phyloP scores from a whole-genome alignment of 352 stramenopile genomes.

The Phytophthora chlamydospora region DNA sequence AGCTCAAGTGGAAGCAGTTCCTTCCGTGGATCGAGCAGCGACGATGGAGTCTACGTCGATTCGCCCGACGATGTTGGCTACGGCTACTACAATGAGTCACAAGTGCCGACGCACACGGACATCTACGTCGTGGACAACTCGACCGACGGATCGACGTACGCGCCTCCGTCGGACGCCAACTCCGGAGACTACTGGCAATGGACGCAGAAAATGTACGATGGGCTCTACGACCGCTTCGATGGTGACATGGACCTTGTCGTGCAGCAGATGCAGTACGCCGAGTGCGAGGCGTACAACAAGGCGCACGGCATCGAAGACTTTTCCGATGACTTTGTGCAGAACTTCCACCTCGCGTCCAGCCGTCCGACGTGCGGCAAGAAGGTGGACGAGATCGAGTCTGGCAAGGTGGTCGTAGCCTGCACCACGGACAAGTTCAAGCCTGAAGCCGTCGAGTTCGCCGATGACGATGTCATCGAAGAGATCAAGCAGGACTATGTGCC shows the following conservation, averaged over 20 bases:
- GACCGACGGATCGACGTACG: conserved; percentile 17
- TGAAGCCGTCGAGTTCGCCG: conserved; percentile 35
- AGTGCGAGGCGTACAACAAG: conserved; percentile 53
- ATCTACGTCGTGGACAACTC: conserved; percentile 30
- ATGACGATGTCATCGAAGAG: conserved; percentile 32
- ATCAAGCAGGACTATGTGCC: conserved; percentile 39
- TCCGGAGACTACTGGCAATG: conserved; percentile 59
- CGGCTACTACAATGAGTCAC: conserved; percentile 21
- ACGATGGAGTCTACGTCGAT: conserved; percentile 9
- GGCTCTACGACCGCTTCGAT: conserved; percentile 51
- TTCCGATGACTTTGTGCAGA: conserved; percentile 52
- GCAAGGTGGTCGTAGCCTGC: conserved; percentile 43
- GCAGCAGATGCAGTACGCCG: conserved; percentile 56
- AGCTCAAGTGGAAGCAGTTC: conserved; percentile 3
- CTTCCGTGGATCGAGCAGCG: neutral
- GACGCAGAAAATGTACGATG: conserved; percentile 52
- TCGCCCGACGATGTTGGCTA: conserved; percentile 23
- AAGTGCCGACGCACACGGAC: conserved; percentile 13
- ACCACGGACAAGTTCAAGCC: conserved; percentile 46
- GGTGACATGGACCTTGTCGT: conserved; percentile 58
- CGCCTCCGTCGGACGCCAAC: conserved; percentile 37
- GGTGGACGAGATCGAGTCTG: conserved; percentile 44
- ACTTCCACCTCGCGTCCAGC: conserved; percentile 49
- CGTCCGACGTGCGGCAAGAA: conserved; percentile 49
- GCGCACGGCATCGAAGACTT: conserved; percentile 47